These are phyloP conservation scores for Yamadazyma endophytica DNA, from an alignment of 805 yeast genomes.

Conservation along the genomic window DNA sequence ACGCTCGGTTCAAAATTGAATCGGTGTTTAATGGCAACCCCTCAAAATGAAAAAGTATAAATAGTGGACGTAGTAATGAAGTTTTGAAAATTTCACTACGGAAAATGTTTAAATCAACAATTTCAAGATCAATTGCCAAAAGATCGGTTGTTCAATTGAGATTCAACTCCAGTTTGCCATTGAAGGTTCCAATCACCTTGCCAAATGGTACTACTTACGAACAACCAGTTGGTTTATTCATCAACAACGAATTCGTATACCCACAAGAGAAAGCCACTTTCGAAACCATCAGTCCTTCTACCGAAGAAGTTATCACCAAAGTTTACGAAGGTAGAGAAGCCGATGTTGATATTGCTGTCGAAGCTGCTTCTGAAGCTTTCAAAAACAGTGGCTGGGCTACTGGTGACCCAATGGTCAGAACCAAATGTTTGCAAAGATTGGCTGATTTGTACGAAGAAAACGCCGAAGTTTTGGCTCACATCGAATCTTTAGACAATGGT, in stretches of 20 bases:
- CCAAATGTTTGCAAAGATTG: slow-evolving; percentile 57
- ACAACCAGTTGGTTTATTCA: slow-evolving; percentile 87
- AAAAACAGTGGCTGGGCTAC: slow-evolving; percentile 58
- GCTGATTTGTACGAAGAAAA: slow-evolving; percentile 76
- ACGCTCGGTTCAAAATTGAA: no score
- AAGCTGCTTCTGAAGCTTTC: slow-evolving; percentile 79
- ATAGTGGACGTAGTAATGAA: no score
- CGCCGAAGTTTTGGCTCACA: slow-evolving; percentile 66
- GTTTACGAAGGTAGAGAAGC: slow-evolving; percentile 73
- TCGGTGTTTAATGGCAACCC: no score
- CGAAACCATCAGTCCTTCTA: slow-evolving; percentile 61
- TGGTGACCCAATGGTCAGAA: slow-evolving; percentile 65
- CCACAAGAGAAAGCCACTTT: slow-evolving; percentile 57
- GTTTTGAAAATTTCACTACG: no score
- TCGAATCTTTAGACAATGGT: slow-evolving; percentile 89
- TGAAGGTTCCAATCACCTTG: slow-evolving; percentile 44
- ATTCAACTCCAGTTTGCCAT: slow-evolving; percentile 28
- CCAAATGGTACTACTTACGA: slow-evolving; percentile 72
- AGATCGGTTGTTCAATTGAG: slow-evolving; percentile 13
- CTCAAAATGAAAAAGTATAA: no score
- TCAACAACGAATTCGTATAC: slow-evolving; percentile 74
- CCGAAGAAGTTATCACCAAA: slow-evolving; percentile 65
- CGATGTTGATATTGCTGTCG: slow-evolving; percentile 82
- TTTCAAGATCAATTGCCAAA: neutral
- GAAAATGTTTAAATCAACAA: slow-evolving; percentile 1